These are phyloP conservation scores for Rhodomyrtus psidioides DNA, from an alignment of 441 rosid genomes.

Conservation along the genomic window DNA sequence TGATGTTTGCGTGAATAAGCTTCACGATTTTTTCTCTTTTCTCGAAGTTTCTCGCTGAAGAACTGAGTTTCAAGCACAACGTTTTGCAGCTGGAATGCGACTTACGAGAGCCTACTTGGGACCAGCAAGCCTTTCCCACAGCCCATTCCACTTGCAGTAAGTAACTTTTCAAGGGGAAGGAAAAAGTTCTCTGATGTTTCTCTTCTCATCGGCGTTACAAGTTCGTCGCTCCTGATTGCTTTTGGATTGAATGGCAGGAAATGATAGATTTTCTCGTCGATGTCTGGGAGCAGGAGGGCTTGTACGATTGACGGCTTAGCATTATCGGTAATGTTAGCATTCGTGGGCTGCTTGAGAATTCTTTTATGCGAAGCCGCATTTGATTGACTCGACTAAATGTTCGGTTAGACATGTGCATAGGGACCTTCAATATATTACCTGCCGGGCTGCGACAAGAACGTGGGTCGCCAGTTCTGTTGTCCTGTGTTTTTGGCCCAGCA, in stretches of 20 bases:
- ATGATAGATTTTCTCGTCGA: slow-evolving; percentile 60
- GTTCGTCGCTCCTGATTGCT: neutral
- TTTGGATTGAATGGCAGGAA: slow-evolving; percentile 30
- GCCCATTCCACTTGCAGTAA: slow-evolving; percentile 64
- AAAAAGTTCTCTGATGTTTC: neutral
- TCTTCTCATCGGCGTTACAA: neutral
- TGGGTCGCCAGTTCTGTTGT: no score
- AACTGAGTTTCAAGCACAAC: neutral
- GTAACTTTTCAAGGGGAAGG: slow-evolving; percentile 2
- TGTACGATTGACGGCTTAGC: slow-evolving; percentile 32
- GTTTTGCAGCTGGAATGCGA: slow-evolving; percentile 54
- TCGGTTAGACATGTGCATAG: neutral
- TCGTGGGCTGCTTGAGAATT: neutral
- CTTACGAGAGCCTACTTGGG: slow-evolving; percentile 54
- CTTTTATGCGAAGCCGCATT: neutral
- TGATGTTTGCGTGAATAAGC: neutral
- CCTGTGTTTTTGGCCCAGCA: no score
- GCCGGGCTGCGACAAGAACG: neutral
- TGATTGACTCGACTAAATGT: neutral
- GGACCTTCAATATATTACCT: neutral
- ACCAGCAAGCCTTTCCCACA: slow-evolving; percentile 41
- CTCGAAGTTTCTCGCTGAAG: neutral
- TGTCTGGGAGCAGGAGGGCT: slow-evolving; percentile 81
- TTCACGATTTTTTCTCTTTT: neutral
- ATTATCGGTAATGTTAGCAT: neutral